These are phyloP conservation scores for Colletotrichum chrysophilum DNA, from an alignment of 2,329 filamentous ascomycete genomes.

Conservation along the genomic window DNA sequence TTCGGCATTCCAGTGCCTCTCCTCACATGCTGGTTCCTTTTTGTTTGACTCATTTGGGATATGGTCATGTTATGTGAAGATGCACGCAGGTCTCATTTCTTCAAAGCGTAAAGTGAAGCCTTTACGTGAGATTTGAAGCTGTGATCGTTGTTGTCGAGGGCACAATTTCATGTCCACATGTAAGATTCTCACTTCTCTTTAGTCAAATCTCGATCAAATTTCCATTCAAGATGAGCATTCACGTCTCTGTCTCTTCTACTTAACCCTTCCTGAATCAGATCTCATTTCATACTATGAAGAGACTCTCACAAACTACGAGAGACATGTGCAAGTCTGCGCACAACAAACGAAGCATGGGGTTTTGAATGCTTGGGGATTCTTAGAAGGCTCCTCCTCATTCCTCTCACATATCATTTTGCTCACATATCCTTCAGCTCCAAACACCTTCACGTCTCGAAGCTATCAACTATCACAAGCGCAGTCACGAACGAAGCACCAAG, in stretches of 20 bases:
- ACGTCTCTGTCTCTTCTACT: not conserved
- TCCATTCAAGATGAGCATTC: not conserved
- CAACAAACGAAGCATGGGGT: not conserved
- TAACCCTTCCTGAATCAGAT: not conserved
- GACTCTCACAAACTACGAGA: not conserved
- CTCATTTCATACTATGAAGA: not conserved
- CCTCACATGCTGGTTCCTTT: not conserved
- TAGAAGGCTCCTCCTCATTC: not conserved
- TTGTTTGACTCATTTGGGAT: not conserved
- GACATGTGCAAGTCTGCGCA: not conserved
- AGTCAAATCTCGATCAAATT: not conserved
- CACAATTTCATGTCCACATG: not conserved
- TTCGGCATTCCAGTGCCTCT: not conserved
- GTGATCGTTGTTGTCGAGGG: not conserved
- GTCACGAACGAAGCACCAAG: not conserved
- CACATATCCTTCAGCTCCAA: not conserved
- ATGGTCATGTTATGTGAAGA: rapidly evolving
- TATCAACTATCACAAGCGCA: not conserved
- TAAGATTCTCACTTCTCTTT: not conserved
- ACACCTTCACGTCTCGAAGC: not conserved
- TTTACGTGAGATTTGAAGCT: rapidly evolving
- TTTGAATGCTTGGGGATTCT: rapidly evolving
- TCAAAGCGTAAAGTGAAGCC: not conserved
- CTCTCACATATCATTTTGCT: not conserved
- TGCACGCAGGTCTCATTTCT: too few relatives aligned